Conservation (phyloP, 805 yeast genomes). For the Yamadazyma sp. region DNA sequence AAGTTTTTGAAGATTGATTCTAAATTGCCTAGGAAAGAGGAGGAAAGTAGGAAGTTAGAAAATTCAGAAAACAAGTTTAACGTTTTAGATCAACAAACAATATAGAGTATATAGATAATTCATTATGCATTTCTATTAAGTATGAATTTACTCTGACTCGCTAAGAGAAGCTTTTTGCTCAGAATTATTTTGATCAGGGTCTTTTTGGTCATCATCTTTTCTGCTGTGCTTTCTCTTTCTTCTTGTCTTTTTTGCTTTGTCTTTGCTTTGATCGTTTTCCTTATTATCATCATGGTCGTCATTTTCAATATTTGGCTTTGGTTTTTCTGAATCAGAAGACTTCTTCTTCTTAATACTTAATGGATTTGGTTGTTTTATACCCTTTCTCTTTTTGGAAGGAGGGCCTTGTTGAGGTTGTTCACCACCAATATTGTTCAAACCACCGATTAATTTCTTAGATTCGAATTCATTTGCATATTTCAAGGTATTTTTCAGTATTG, state of each 20-base stretch:
- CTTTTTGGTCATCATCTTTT: constrained; percentile 1
- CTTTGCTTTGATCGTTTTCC: too few relatives aligned
- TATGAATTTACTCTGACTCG: not conserved
- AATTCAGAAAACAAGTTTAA: constrained; percentile 8
- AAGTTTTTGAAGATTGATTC: constrained; percentile 11
- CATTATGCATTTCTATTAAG: constrained; percentile 4
- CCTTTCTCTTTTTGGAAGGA: constrained; percentile 50
- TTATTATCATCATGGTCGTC: not conserved
- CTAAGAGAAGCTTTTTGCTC: not conserved
- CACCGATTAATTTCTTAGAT: constrained; percentile 64
- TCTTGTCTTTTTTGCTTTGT: constrained; percentile 20
- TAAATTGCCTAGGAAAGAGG: constrained; percentile 3
- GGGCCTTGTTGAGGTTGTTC: constrained; percentile 15
- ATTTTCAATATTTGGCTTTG: constrained; percentile 2
- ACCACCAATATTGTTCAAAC: constrained; percentile 61
- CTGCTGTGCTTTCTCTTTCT: constrained; percentile 19
- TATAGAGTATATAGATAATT: not conserved
- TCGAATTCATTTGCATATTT: constrained; percentile 48
- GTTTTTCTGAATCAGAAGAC: too few relatives aligned
- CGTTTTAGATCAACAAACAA: constrained; percentile 3
- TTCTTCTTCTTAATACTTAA: constrained; percentile 81
- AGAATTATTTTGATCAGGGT: not conserved
- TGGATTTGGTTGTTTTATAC: constrained; percentile 86
- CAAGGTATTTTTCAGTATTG: constrained; percentile 69
- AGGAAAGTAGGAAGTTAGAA: constrained; percentile 6